These are phyloP conservation scores for Plasmodium billcollinsi DNA, from an alignment of 169 alveolate genomes.

Conservation along the genomic window DNA sequence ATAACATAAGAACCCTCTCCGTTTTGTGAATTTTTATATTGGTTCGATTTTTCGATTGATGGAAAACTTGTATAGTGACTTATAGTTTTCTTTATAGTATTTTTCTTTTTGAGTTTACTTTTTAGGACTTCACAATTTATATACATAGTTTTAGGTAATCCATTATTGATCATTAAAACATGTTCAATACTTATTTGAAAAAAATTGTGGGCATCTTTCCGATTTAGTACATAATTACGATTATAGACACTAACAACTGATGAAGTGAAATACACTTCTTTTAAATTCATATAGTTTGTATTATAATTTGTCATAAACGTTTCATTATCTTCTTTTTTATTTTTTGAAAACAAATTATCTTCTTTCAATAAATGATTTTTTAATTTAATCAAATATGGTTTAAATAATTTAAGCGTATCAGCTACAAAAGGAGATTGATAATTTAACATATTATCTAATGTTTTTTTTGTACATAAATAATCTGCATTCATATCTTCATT, in stretches of 20 bases:
- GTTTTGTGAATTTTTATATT: background rate
- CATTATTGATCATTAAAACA: conserved; percentile 71
- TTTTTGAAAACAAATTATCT: conserved; percentile 24
- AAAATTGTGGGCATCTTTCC: conserved; percentile 73
- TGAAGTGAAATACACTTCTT: conserved; percentile 60
- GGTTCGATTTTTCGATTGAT: conserved; percentile 17
- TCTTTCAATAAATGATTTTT: conserved; percentile 48
- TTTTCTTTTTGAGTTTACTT: conserved; percentile 16
- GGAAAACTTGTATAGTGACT: conserved; percentile 11
- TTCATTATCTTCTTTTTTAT: conserved; percentile 17
- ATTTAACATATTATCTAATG: conserved; percentile 64
- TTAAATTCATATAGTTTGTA: conserved; percentile 59
- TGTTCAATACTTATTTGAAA: conserved; percentile 66
- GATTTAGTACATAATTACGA: conserved; percentile 56
- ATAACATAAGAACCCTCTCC: conserved; percentile 1
- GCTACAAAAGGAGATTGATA: conserved; percentile 69
- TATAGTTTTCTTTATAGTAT: conserved; percentile 5
- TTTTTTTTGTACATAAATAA: conserved; percentile 49
- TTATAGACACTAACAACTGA: conserved; percentile 62
- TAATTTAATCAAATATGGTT: conserved; percentile 46
- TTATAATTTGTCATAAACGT: conserved; percentile 35
- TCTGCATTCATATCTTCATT: conserved; percentile 54
- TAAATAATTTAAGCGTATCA: conserved; percentile 28
- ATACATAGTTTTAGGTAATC: conserved; percentile 56
- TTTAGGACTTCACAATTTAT: conserved; percentile 29